These are phyloP conservation scores for Sphaerosporella brunnea DNA, from an alignment of 495 filamentous ascomycete species.

Conservation along the genomic window DNA sequence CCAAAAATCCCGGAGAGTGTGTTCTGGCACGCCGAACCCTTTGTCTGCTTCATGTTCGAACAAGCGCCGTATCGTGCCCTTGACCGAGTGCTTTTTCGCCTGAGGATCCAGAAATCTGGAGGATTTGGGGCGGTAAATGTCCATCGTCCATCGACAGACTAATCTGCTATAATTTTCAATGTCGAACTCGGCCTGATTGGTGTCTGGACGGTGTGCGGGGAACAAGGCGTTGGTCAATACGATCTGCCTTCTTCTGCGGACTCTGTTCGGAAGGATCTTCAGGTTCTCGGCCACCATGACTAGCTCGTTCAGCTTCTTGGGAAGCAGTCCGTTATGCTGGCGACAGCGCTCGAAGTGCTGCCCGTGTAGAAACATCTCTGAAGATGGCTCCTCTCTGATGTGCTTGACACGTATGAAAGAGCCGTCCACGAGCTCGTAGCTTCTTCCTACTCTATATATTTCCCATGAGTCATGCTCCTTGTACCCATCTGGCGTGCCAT, in stretches of 20 bases:
- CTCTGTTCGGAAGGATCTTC: constrained; percentile 8
- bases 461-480: too few species aligned
- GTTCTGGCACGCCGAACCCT: constrained; percentile 15
- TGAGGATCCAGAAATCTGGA: constrained; percentile 14
- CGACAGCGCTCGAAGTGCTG: too few species aligned
- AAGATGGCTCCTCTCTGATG: too few species aligned
- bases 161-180: constrained; percentile 17
- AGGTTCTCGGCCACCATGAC: constrained; percentile 14
- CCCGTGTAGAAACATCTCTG: too few species aligned
- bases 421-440: too few species aligned
- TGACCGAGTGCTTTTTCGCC: too few species aligned
- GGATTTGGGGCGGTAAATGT: not conserved
- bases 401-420: too few species aligned
- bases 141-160: constrained; percentile 19
- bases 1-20: constrained; percentile 14
- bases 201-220: constrained; percentile 10
- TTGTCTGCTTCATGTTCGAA: constrained; percentile 21
- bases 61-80: constrained; percentile 16
- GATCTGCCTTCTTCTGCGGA: constrained; percentile 13
- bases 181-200: not conserved
- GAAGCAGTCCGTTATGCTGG: too few species aligned
- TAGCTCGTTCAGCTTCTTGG: too few species aligned
- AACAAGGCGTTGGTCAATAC: constrained; percentile 24
- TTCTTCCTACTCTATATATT: too few species aligned
- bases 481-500: too few species aligned